phyloP scores from a whole-genome alignment of 768 basidiomycete species.

The Boletus vermiculosoides region DNA sequence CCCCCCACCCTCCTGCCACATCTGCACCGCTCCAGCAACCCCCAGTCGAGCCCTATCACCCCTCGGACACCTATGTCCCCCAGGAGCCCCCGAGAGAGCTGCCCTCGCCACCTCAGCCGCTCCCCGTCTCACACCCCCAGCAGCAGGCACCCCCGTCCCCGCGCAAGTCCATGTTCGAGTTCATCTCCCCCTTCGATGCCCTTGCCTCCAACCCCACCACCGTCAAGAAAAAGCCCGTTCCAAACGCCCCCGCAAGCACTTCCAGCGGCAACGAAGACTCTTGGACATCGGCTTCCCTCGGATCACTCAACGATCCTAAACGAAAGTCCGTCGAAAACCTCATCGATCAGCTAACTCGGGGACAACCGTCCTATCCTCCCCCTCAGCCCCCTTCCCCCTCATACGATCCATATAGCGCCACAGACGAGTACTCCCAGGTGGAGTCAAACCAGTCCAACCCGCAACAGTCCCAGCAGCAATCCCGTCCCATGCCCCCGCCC shows the following conservation, averaged over 20 bases:
- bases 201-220: conserved; percentile 47
- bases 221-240: conserved; percentile 71
- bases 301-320: conserved; percentile 50
- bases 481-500: conserved; percentile 47
- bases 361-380: conserved; percentile 34
- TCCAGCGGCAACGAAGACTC: conserved; percentile 57
- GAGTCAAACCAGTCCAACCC: conserved; percentile 29
- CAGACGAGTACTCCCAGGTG: conserved; percentile 49
- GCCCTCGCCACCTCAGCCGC: conserved; percentile 19
- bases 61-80: conserved; percentile 36
- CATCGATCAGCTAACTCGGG: conserved; percentile 66
- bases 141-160: conserved; percentile 62
- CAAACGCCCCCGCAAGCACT: conserved; percentile 39
- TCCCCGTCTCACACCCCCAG: conserved; percentile 26
- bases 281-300: conserved; percentile 44
- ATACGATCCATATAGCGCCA: conserved; percentile 35
- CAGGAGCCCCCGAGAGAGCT: conserved; percentile 30
- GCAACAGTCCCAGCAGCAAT: conserved; percentile 28
- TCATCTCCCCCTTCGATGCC: conserved; percentile 81
- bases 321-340: conserved; percentile 82
- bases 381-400: conserved; percentile 39
- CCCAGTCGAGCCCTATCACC: conserved; percentile 33
- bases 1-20: no score
- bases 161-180: conserved; percentile 83
- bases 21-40: conserved; percentile 47